A percentile compares a stretch with the other conserved stretches of the same genome.
These are phyloP conservation scores for Thelonectria rubi DNA, from an alignment of 2,329 filamentous ascomycete species.

Conservation along the genomic window DNA sequence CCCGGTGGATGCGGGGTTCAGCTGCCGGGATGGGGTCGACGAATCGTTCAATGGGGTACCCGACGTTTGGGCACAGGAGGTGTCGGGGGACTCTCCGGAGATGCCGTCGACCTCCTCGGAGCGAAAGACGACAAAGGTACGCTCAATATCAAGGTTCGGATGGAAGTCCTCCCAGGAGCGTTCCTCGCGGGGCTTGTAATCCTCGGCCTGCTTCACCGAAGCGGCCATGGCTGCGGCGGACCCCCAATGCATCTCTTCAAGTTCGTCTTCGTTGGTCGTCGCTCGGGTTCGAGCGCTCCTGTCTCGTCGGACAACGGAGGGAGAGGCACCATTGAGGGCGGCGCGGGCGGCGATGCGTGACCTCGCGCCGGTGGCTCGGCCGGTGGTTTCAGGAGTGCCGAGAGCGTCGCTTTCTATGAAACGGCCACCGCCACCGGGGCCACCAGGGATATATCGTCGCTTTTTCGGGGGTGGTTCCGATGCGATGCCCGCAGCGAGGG, in stretches of 20 bases:
- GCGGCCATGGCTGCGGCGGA: conserved; percentile 90
- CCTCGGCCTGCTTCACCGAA: conserved; percentile 88
- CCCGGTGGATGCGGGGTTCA: conserved; percentile 54
- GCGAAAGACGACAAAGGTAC: conserved; percentile 78
- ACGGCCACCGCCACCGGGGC: conserved; percentile 84
- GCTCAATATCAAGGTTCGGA: conserved; percentile 90
- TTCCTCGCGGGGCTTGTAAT: conserved; percentile 97
- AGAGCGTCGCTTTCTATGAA: conserved; percentile 79
- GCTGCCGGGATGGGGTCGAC: conserved; percentile 57
- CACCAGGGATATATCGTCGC: conserved; percentile 84
- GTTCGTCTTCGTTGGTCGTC: conserved; percentile 61
- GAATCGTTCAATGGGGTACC: conserved; percentile 50
- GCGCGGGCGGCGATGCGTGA: conserved; percentile 60
- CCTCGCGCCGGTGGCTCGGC: conserved; percentile 59
- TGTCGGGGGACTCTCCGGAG: conserved; percentile 51
- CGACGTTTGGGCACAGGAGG: conserved; percentile 46
- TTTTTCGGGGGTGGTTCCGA: conserved; percentile 74
- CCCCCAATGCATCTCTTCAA: conserved; percentile 76
- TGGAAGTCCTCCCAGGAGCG: conserved; percentile 98
- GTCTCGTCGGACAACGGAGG: conserved; percentile 63
- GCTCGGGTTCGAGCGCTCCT: conserved; percentile 64
- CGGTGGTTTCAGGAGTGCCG: conserved; percentile 60
- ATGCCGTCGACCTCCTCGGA: conserved; percentile 87
- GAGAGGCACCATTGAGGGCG: conserved; percentile 48
- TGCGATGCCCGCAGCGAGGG: conserved; percentile 44